Evolutionary conservation across 73 alveolate genomes (phyloP).

Genomic region (Symbiodinium pilosum): DNA sequence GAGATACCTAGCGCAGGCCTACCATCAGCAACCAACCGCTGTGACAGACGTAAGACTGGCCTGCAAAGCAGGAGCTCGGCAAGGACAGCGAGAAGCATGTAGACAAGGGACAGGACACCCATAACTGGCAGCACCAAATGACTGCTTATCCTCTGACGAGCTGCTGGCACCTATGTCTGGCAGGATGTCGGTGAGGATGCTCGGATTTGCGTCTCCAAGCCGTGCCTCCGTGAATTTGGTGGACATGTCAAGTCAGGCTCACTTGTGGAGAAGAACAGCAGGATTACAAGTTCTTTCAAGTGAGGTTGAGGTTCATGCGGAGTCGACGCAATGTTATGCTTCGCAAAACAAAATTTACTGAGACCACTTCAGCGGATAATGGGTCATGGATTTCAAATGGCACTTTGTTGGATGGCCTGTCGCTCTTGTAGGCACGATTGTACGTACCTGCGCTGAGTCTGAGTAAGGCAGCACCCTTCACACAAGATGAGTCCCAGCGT

Average conservation of each 20-base stretch:
- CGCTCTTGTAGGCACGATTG: slow-evolving; percentile 72
- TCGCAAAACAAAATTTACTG: not conserved
- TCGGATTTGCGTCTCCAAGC: slow-evolving; percentile 65
- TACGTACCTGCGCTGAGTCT: slow-evolving; percentile 9
- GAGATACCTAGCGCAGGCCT: not conserved
- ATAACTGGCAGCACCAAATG: slow-evolving; percentile 1
- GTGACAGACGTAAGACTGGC: not conserved
- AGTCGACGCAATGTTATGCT: no score
- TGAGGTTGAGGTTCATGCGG: not conserved
- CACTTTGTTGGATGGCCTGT: no score
- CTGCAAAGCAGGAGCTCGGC: slow-evolving; percentile 87
- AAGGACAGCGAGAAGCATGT: slow-evolving; percentile 34
- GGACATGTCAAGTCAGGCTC: not conserved
- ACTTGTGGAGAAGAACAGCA: not conserved
- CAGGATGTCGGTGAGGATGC: slow-evolving; percentile 72
- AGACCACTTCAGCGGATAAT: not conserved
- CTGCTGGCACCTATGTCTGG: slow-evolving; percentile 50
- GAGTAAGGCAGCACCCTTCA: no score
- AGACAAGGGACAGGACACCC: slow-evolving; percentile 57
- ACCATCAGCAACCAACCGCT: not conserved
- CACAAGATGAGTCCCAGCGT: no score
- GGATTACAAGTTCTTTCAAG: not conserved
- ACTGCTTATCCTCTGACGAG: not conserved
- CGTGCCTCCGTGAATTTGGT: not conserved
- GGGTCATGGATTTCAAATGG: no score